These are phyloP conservation scores for Areca catechu DNA, from an alignment of 176 grass and related monocot species.

Conservation along the genomic window DNA sequence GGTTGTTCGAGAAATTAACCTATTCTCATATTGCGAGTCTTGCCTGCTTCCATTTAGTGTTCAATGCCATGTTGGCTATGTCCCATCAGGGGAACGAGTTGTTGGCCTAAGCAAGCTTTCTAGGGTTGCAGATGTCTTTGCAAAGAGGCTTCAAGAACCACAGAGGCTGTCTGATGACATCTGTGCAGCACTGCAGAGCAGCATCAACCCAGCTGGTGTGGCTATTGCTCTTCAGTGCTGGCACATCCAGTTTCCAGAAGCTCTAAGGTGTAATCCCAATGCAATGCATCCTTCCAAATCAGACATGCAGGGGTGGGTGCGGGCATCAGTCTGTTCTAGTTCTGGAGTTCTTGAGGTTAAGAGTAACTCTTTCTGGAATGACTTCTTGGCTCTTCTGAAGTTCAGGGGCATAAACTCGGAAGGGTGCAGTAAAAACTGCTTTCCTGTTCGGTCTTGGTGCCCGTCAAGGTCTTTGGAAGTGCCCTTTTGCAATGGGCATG, in stretches of 20 bases:
- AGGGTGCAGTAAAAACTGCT: constrained; percentile 17
- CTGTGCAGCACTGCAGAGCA: constrained; percentile 57
- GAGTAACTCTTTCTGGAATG: constrained; percentile 52
- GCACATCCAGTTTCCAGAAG: constrained; percentile 85
- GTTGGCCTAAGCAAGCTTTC: constrained; percentile 97
- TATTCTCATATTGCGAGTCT: constrained; percentile 89
- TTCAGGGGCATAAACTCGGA: constrained; percentile 48
- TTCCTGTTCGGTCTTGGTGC: constrained; percentile 49
- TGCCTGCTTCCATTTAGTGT: constrained; percentile 92
- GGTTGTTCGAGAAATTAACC: constrained; percentile 67
- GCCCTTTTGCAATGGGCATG: constrained; percentile 28
- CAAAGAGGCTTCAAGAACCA: constrained; percentile 85
- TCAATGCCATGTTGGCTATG: constrained; percentile 85
- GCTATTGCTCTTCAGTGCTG: constrained; percentile 67
- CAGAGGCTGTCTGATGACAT: constrained; percentile 69
- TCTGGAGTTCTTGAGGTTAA: constrained; percentile 74
- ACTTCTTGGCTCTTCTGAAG: constrained; percentile 65
- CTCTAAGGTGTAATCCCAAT: constrained; percentile 34
- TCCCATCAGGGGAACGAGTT: constrained; percentile 60
- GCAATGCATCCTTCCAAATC: not conserved
- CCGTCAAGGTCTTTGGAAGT: constrained; percentile 44
- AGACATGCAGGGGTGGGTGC: constrained; percentile 37
- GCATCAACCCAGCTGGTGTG: constrained; percentile 80
- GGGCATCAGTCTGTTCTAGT: constrained; percentile 42
- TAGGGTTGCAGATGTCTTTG: constrained; percentile 80